These are phyloP conservation scores for Grammothele lineata DNA, from an alignment of 768 basidiomycete species.

Conservation along the genomic window DNA sequence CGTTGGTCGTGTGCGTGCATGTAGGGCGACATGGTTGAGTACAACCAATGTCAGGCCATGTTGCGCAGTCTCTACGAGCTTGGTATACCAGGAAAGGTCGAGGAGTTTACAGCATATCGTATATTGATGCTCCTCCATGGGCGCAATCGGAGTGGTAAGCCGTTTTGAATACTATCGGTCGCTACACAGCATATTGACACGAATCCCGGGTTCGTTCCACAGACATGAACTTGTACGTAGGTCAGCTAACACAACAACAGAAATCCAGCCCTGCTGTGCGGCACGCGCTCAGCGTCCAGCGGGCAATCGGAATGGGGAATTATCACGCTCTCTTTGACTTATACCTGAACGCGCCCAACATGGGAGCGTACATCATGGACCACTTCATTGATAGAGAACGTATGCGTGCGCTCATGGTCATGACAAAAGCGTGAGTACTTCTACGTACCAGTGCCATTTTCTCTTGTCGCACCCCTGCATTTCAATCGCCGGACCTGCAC, in stretches of 20 bases:
- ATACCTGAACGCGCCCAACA: constrained; percentile 83
- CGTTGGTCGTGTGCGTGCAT: no score
- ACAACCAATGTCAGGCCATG: constrained; percentile 95
- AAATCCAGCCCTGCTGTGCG: constrained; percentile 74
- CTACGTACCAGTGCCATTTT: background rate
- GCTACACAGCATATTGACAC: background rate
- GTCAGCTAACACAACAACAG: constrained; percentile 93
- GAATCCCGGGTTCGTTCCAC: constrained; percentile 8
- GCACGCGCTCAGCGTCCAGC: constrained; percentile 88
- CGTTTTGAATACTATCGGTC: no score
- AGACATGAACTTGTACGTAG: constrained; percentile 97
- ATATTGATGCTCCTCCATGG: constrained; percentile 95
- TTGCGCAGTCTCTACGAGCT: constrained; percentile 89
- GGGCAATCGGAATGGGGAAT: constrained; percentile 87
- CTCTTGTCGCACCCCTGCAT: constrained; percentile 2
- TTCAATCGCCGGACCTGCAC: constrained; percentile 1
- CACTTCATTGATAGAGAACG: constrained; percentile 94
- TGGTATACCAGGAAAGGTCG: constrained; percentile 86
- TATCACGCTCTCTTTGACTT: constrained; percentile 89
- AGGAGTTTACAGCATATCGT: constrained; percentile 96
- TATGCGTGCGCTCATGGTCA: constrained; percentile 78
- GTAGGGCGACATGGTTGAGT: constrained; percentile 97
- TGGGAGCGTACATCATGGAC: constrained; percentile 99
- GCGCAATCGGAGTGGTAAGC: constrained; percentile 86
- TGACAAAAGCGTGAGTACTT: constrained; percentile 84